A percentile compares a stretch with the other conserved stretches of the same genome.
These are phyloP conservation scores for Termitomyces sp. DNA, from an alignment of 768 basidiomycete genomes.

Conservation along the genomic window DNA sequence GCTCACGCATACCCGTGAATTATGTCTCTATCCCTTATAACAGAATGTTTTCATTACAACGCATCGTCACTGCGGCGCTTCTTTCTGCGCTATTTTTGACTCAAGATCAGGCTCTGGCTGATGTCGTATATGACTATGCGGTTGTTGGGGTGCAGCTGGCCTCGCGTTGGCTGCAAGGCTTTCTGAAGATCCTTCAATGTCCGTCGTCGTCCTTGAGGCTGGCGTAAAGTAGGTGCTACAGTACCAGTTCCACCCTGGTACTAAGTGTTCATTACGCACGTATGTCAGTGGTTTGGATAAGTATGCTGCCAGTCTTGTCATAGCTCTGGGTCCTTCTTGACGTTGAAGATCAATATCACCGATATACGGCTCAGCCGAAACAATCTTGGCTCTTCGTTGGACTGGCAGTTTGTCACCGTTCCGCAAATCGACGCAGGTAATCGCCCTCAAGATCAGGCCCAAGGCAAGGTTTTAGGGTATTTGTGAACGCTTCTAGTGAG, in stretches of 20 bases:
- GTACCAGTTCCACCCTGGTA: background rate
- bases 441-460: slow-evolving; percentile 8
- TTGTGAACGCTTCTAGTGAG: background rate
- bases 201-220: slow-evolving; percentile 8
- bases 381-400: slow-evolving; percentile 8
- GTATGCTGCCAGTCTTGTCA: background rate
- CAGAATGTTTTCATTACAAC: background rate
- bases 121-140: slow-evolving; percentile 1
- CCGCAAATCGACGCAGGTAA: slow-evolving; percentile 5
- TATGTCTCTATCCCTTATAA: background rate
- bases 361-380: slow-evolving; percentile 9
- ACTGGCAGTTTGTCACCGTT: slow-evolving; percentile 13
- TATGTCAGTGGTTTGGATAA: slow-evolving; percentile 6
- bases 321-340: background rate
- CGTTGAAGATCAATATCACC: background rate
- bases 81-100: background rate
- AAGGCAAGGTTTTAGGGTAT: slow-evolving; percentile 12
- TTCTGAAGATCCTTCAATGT: slow-evolving; percentile 9
- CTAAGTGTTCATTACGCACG: background rate
- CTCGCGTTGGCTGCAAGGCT: slow-evolving; percentile 4
- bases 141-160: slow-evolving; percentile 10
- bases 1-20: background rate
- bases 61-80: background rate
- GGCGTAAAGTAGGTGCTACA: slow-evolving; percentile 1
- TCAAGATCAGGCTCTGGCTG: background rate